phyloP scores from a whole-genome alignment of 2,329 filamentous ascomycete species.

The Raffaelea arxii region DNA sequence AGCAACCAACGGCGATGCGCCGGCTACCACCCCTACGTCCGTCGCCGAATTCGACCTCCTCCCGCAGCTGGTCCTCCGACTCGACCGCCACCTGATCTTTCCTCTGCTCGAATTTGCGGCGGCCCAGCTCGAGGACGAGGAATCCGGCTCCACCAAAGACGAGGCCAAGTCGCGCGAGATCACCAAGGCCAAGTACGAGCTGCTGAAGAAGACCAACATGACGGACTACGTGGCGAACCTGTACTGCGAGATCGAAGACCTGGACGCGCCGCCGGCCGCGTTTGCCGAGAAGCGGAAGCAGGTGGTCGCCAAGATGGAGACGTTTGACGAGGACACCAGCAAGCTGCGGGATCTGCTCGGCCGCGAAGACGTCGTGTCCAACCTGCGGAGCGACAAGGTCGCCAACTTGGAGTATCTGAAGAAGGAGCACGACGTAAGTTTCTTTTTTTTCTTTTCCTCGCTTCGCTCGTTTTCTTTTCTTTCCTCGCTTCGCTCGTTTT shows the following conservation, averaged over 20 bases:
- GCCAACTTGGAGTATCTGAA: conserved; percentile 98
- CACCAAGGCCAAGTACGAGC: conserved; percentile 79
- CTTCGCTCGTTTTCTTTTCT: too few species aligned
- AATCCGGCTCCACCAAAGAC: conserved; percentile 42
- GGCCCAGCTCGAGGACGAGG: conserved; percentile 69
- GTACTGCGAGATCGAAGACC: conserved; percentile 79
- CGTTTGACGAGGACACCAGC: conserved; percentile 76
- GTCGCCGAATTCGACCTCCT: conserved; percentile 44
- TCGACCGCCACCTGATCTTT: conserved; percentile 94
- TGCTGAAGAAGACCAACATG: conserved; percentile 98
- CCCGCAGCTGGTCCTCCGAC: conserved; percentile 79
- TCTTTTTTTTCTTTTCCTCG: too few species aligned
- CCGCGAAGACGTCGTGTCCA: conserved; percentile 81
- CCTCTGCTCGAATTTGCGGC: conserved; percentile 88
- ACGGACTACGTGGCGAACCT: conserved; percentile 92
- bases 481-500: too few species aligned
- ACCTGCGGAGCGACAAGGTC: conserved; percentile 91
- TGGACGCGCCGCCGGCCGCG: conserved; percentile 69
- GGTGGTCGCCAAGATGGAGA: conserved; percentile 72
- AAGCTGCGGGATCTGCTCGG: conserved; percentile 82
- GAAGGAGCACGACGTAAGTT: conserved; percentile 82
- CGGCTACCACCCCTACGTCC: conserved; percentile 5
- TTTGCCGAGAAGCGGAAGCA: conserved; percentile 84
- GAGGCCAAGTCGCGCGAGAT: conserved; percentile 55
- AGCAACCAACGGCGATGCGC: not conserved